Evolutionary conservation across 306 rosid genomes (phyloP).

Genomic region (Lithocarpus polystachyus): DNA sequence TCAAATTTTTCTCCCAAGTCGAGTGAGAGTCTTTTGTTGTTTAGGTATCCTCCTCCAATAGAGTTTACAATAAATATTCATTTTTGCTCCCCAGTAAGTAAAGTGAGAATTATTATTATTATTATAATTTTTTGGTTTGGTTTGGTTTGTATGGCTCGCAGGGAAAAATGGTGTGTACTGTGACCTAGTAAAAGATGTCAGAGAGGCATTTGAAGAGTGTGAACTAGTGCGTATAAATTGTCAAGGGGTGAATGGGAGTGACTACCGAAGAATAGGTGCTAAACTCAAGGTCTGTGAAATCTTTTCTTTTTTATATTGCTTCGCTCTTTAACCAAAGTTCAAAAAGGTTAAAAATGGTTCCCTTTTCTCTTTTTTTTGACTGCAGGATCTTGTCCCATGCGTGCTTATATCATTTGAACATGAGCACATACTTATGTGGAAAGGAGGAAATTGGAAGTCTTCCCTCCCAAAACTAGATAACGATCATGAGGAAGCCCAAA

Average conservation of each 20-base stretch:
- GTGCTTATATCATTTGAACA: slow-evolving; percentile 71
- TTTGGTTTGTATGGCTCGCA: slow-evolving; percentile 28
- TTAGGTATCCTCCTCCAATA: not conserved
- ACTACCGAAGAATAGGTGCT: slow-evolving; percentile 86
- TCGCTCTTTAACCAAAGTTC: not conserved
- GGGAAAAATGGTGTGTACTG: slow-evolving; percentile 90
- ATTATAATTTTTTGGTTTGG: no score
- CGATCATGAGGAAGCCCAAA: slow-evolving; percentile 27
- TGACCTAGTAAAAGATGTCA: slow-evolving; percentile 56
- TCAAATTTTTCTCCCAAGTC: not conserved
- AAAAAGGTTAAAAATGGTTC: not conserved
- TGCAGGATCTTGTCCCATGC: slow-evolving; percentile 97
- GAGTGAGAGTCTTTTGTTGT: no score
- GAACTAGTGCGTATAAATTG: slow-evolving; percentile 86
- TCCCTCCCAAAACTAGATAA: slow-evolving; percentile 36
- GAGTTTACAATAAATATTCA: slow-evolving; percentile 1
- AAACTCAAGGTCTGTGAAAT: slow-evolving; percentile 66
- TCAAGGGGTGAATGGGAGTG: slow-evolving; percentile 83
- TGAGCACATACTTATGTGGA: slow-evolving; percentile 91
- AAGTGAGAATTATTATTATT: slow-evolving; percentile 7
- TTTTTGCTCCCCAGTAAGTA: not conserved
- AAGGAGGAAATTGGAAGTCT: slow-evolving; percentile 76
- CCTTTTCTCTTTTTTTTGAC: not conserved
- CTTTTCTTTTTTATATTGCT: not conserved
- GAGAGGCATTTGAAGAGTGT: slow-evolving; percentile 94